Evolutionary conservation across 2,329 filamentous ascomycete species (phyloP).

Genomic region (Blastomyces emzantsi): DNA sequence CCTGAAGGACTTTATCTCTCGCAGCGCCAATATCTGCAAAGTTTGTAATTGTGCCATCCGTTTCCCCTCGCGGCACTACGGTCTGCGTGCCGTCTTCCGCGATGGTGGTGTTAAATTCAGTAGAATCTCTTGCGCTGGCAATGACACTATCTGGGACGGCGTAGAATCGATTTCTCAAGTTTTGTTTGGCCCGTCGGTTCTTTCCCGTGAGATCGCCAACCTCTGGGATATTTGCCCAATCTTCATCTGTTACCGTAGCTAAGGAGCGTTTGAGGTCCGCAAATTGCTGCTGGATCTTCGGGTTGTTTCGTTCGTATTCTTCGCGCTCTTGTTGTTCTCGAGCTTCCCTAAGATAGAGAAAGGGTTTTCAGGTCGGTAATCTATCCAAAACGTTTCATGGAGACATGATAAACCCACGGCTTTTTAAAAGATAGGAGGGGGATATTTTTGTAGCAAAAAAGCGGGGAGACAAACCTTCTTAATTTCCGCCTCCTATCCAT

Average conservation of each 20-base stretch:
- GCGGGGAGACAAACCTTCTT: slow-evolving; percentile 62
- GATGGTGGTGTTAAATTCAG: slow-evolving; percentile 81
- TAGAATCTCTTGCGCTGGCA: slow-evolving; percentile 69
- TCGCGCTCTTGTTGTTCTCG: slow-evolving; percentile 85
- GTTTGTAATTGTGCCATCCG: slow-evolving; percentile 90
- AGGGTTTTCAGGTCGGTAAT: slow-evolving; percentile 61
- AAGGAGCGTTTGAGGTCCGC: slow-evolving; percentile 89
- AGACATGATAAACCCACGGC: slow-evolving; percentile 58
- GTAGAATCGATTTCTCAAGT: slow-evolving; percentile 77
- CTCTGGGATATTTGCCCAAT: slow-evolving; percentile 92
- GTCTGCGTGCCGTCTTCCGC: slow-evolving; percentile 61
- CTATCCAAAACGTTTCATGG: slow-evolving; percentile 57
- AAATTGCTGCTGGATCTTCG: slow-evolving; percentile 97
- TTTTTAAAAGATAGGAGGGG: slow-evolving; percentile 28
- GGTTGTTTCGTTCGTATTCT: slow-evolving; percentile 94
- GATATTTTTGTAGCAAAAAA: slow-evolving; percentile 7
- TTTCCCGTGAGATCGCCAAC: slow-evolving; percentile 95
- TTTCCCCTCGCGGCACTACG: slow-evolving; percentile 39
- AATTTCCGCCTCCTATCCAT: slow-evolving; percentile 85
- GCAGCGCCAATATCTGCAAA: slow-evolving; percentile 96
- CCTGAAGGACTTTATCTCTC: slow-evolving; percentile 88
- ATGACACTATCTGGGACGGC: slow-evolving; percentile 95
- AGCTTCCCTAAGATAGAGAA: slow-evolving; percentile 68
- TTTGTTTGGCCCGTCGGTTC: slow-evolving; percentile 76
- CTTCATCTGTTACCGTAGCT: slow-evolving; percentile 80